These are phyloP conservation scores for Aspergillus novoparasiticus DNA, from an alignment of 2,329 filamentous ascomycete species.

Conservation along the genomic window DNA sequence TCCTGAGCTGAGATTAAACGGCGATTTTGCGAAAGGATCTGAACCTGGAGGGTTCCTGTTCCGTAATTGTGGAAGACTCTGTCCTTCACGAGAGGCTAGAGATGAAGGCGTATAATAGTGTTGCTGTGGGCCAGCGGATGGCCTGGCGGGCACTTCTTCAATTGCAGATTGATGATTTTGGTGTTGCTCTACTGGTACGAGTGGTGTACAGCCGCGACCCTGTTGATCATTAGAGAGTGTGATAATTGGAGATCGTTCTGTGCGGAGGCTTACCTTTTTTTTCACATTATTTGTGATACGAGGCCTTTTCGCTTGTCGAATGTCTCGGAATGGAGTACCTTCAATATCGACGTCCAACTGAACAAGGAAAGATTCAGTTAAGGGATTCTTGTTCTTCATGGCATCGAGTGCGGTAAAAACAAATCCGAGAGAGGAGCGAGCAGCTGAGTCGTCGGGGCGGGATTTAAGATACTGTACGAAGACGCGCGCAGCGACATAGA, in stretches of 20 bases:
- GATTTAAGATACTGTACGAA: slow-evolving; percentile 98
- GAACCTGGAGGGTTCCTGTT: background rate
- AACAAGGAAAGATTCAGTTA: slow-evolving; percentile 92
- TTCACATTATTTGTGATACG: slow-evolving; percentile 3
- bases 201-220: background rate
- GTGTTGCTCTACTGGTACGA: background rate
- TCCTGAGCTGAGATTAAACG: slow-evolving; percentile 8
- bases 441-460: slow-evolving; percentile 76
- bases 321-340: slow-evolving; percentile 44
- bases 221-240: slow-evolving; percentile 5
- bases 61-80: slow-evolving; percentile 6
- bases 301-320: slow-evolving; percentile 17
- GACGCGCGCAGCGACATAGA: slow-evolving; percentile 93
- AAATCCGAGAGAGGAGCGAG: slow-evolving; percentile 83
- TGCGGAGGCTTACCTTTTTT: slow-evolving; percentile 9
- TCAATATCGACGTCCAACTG: slow-evolving; percentile 92
- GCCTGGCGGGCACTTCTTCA: background rate
- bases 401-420: slow-evolving; percentile 88
- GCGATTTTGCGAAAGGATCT: slow-evolving; percentile 12
- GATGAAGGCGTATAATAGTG: slow-evolving; percentile 15
- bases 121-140: slow-evolving; percentile 8
- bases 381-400: slow-evolving; percentile 80
- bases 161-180: background rate
- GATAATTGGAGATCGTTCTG: background rate
- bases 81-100: slow-evolving; percentile 31